phyloP scores from a whole-genome alignment of 768 basidiomycete genomes.

The Mycena capillaripes region DNA sequence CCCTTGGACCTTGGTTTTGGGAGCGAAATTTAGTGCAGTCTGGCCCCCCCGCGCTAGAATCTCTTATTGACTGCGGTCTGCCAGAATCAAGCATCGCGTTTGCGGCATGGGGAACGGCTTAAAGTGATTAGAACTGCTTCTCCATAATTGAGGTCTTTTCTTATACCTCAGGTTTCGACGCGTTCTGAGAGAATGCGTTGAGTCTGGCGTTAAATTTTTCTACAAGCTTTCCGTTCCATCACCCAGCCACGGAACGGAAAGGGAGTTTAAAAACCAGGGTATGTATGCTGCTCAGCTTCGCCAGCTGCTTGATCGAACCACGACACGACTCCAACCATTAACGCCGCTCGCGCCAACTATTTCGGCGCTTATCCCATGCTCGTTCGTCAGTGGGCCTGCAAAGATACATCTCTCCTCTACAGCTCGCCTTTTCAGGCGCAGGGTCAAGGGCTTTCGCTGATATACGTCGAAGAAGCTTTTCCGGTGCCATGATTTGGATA shows the following conservation, averaged over 20 bases:
- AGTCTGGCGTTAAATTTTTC: too few species aligned
- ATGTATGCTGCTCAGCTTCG: background rate
- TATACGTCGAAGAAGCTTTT: slow-evolving; percentile 20
- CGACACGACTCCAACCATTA: background rate
- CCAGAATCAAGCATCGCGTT: background rate
- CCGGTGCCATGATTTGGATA: background rate
- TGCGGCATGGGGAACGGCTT: too few species aligned
- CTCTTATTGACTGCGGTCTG: slow-evolving; percentile 1
- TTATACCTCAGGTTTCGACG: too few species aligned
- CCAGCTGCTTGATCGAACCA: background rate
- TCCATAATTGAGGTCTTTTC: too few species aligned
- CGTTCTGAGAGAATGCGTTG: too few species aligned
- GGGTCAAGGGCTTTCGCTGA: background rate
- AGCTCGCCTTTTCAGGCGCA: slow-evolving; percentile 13
- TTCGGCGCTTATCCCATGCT: background rate
- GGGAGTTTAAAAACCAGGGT: too few species aligned
- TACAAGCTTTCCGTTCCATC: too few species aligned
- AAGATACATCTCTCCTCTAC: slow-evolving; percentile 4
- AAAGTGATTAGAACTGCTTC: too few species aligned
- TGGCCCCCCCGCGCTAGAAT: background rate
- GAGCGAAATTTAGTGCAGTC: too few species aligned
- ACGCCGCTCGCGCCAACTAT: background rate
- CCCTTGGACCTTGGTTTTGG: background rate
- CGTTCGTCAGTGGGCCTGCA: background rate
- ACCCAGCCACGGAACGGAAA: too few species aligned